These are phyloP conservation scores for Boletus rubescentipes DNA, from an alignment of 768 basidiomycete species.

Conservation along the genomic window DNA sequence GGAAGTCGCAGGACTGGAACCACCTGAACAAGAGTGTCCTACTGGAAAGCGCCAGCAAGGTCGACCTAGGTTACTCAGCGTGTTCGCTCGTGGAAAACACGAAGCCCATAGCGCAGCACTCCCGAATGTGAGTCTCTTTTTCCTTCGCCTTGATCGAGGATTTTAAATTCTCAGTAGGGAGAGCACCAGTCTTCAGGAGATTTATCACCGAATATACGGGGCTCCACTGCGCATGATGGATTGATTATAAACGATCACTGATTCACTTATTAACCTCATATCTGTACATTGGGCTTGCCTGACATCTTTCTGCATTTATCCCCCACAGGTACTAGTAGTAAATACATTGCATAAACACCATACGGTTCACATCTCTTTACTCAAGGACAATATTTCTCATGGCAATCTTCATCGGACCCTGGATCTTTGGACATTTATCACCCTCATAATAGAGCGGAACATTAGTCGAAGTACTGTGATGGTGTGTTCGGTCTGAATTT, in stretches of 20 bases:
- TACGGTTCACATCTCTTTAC: not conserved
- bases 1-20: constrained; percentile 31
- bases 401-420: not conserved
- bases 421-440: not conserved
- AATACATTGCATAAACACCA: not conserved
- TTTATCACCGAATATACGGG: not conserved
- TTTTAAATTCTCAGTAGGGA: constrained; percentile 2
- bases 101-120: constrained; percentile 4
- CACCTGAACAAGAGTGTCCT: constrained; percentile 13
- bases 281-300: not conserved
- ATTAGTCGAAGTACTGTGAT: not conserved
- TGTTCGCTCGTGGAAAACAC: constrained; percentile 28
- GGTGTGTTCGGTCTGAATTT: no score
- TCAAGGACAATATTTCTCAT: not conserved
- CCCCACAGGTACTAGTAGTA: not conserved
- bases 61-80: constrained; percentile 32
- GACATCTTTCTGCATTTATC: not conserved
- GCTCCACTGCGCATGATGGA: constrained; percentile 6
- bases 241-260: not conserved
- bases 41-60: constrained; percentile 20
- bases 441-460: not conserved
- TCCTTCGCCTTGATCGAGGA: not conserved
- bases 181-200: constrained; percentile 8
- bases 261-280: constrained; percentile 6
- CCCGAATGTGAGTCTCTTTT: constrained; percentile 12